A percentile compares a stretch with the other conserved stretches of the same genome.
Conservation (phyloP, 106 monocot species). For the Platanthera zijinensis region DNA sequence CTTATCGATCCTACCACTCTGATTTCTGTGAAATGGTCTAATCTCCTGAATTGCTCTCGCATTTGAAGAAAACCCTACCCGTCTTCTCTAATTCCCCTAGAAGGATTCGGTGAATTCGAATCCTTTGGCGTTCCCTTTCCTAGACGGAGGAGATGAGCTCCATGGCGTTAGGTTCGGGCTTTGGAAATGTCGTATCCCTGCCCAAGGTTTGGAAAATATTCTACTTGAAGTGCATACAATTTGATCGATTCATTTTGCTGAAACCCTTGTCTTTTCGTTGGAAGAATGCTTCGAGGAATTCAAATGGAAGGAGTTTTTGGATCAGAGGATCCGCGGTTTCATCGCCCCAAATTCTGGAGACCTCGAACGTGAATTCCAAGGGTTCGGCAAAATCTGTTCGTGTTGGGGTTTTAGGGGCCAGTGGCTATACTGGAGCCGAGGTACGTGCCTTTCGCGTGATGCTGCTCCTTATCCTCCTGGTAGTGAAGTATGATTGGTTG, state of each 20-base stretch:
- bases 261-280: slow-evolving; percentile 2
- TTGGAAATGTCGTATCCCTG: slow-evolving; percentile 4
- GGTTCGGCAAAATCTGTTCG: slow-evolving; percentile 25
- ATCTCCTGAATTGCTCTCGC: too few relatives aligned
- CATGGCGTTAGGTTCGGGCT: slow-evolving; percentile 9
- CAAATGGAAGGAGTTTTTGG: not conserved
- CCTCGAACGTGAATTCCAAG: slow-evolving; percentile 8
- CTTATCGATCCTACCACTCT: too few relatives aligned
- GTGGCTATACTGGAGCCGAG: slow-evolving; percentile 80
- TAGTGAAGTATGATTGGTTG: not conserved
- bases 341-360: slow-evolving; percentile 11
- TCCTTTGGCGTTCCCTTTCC: not conserved
- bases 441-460: slow-evolving; percentile 12
- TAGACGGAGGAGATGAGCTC: slow-evolving; percentile 16
- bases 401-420: slow-evolving; percentile 55
- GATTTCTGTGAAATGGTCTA: too few relatives aligned
- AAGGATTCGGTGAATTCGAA: not conserved
- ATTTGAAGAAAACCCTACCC: too few relatives aligned
- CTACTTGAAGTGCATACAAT: not conserved
- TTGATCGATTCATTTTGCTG: not conserved
- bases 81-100: too few relatives aligned
- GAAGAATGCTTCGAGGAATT: slow-evolving; percentile 4
- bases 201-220: slow-evolving; percentile 7
- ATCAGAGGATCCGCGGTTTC: slow-evolving; percentile 28
- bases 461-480: not conserved